Base-by-base conservation (phyloP, 768 basidiomycete species). In the Megacollybia marginata region DNA sequence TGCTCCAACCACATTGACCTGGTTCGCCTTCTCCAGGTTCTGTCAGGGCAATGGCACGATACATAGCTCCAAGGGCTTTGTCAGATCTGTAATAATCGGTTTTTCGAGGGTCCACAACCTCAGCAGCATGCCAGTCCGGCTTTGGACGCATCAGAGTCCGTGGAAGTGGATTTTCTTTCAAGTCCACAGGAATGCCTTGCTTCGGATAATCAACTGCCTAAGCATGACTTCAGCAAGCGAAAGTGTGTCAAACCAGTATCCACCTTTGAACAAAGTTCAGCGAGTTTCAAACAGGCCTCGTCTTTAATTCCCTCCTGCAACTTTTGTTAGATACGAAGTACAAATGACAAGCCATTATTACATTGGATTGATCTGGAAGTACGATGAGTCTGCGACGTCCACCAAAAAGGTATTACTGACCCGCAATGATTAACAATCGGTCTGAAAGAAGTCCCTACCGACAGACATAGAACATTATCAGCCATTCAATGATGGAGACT, bases 171-270 rank as follows among this genome's bases (percentile, higher is more conserved):
- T 68, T 54, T 4, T 65, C 57, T 19, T 68, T 65, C 28, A 84
- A 66, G 45, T 82, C 66, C 20, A 88, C 83, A 2, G 79, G 75
- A 34, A 76, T 76, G 9, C 87, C 88, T 54, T 83, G 82, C 65
- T 90, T 91, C 0, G 85, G 80, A 60, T 87, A 91, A 57, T 90
- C 88, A 4, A 91, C 88, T 0, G 88, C 88, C 70, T 78, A 52
- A 63, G 72, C 49, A 52, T 31, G 23, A 32, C 18, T 11, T 19
- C 43, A 40, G 38, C 15, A 19, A 15, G 13, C 20, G 48, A 18
- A 18, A 13, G 15, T 20, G 12, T 20, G 40, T 19, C 2, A 7
- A n/a, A 23, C 13, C 16, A 2, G n/a, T 38, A 23, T 44, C 36
- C 62, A 73, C 75, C 62, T 74, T 69, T 10, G 75, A 77, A 59